Conservation (phyloP, 345 rosid genomes). For the Heritiera littoralis region DNA sequence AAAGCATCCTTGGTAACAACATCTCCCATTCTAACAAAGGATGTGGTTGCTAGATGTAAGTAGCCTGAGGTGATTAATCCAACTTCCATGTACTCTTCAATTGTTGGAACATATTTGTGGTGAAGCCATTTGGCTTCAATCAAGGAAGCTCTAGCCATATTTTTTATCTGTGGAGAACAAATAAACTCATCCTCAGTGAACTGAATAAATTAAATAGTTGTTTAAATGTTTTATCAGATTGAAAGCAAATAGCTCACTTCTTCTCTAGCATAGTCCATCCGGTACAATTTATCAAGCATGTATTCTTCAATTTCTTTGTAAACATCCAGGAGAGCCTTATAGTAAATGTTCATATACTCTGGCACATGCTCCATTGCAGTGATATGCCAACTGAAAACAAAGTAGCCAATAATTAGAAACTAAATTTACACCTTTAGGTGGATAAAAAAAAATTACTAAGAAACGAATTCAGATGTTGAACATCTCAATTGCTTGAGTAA, state of each 20-base stretch:
- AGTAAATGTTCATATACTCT: conserved; percentile 37
- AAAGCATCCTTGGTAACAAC: conserved; percentile 20
- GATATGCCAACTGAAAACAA: conserved; percentile 34
- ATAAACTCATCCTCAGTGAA: too few relatives aligned
- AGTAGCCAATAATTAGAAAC: background rate
- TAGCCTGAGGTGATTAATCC: conserved; percentile 15
- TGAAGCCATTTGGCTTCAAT: conserved; percentile 36
- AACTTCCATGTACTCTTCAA: conserved; percentile 36
- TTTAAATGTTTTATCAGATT: too few relatives aligned
- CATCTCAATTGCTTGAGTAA: conserved; percentile 40
- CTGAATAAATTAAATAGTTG: too few relatives aligned
- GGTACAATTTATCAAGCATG: conserved; percentile 14
- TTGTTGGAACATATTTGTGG: conserved; percentile 12
- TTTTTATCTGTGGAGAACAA: conserved; percentile 26
- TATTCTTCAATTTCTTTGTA: conserved; percentile 28
- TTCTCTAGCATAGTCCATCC: background rate
- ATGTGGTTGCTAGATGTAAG: background rate
- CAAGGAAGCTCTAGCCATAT: conserved; percentile 14
- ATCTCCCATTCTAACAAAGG: conserved; percentile 33
- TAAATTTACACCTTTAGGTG: background rate
- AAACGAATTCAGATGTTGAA: background rate
- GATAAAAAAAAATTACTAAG: background rate
- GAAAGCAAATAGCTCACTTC: too few relatives aligned
- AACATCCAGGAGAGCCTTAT: conserved; percentile 33
- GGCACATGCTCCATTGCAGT: conserved; percentile 28